A percentile compares a stretch with the other conserved stretches of the same genome.
Conservation (phyloP, 2,329 filamentous ascomycete genomes). For the Aspergillus oerlinghausenensis region DNA sequence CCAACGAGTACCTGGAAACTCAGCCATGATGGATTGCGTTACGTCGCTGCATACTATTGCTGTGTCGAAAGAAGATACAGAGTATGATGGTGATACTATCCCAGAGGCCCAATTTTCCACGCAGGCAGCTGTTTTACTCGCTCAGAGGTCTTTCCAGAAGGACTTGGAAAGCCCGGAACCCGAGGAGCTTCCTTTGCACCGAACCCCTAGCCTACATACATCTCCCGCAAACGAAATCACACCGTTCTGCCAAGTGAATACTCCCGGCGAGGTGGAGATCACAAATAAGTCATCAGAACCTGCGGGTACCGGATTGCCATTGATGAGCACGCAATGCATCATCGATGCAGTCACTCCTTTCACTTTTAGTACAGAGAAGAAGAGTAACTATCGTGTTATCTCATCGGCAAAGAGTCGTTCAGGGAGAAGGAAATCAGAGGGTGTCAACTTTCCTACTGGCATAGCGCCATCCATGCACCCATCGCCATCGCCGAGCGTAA, state of each 20-base stretch:
- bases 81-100: conserved; percentile 17
- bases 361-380: conserved; percentile 33
- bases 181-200: conserved; percentile 11
- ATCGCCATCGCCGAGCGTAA: neutral
- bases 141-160: conserved; percentile 38
- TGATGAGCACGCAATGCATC: conserved; percentile 38
- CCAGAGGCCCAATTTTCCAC: conserved; percentile 36
- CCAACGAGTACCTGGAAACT: conserved; percentile 28
- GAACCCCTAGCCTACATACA: conserved; percentile 9
- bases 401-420: conserved; percentile 4
- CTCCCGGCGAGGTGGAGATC: conserved; percentile 3
- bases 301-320: conserved; percentile 16
- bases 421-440: conserved; percentile 18
- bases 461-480: neutral
- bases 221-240: conserved; percentile 22
- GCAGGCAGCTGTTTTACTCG: conserved; percentile 36
- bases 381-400: conserved; percentile 7
- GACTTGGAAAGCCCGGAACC: conserved; percentile 30
- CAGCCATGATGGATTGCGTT: conserved; percentile 26
- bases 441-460: conserved; percentile 11
- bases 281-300: conserved; percentile 2
- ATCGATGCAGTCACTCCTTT: conserved; percentile 39
- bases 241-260: conserved; percentile 25
- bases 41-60: conserved; percentile 38
- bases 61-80: conserved; percentile 22